A percentile compares a stretch with the other conserved stretches of the same genome.
These are phyloP conservation scores for Ilex asprella DNA, from an alignment of 257 asterid genomes.

Conservation along the genomic window DNA sequence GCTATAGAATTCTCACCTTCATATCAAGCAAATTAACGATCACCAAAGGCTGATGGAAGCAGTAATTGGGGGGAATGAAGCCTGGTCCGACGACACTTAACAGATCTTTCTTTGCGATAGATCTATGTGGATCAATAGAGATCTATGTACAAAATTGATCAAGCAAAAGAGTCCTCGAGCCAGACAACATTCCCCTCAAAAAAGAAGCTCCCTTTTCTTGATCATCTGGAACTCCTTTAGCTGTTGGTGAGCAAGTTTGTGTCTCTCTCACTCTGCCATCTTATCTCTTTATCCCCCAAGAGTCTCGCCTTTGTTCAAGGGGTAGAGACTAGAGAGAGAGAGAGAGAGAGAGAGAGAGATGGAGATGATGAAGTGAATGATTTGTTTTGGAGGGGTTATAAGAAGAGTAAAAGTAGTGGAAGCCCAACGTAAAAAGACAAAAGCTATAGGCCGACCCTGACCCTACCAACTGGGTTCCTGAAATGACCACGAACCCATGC, in stretches of 20 bases:
- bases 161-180: constrained; percentile 31
- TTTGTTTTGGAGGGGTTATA: constrained; percentile 9
- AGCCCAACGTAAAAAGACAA: constrained; percentile 15
- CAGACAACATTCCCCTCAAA: constrained; percentile 41
- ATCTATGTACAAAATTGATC: constrained; percentile 8
- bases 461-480: constrained; percentile 20
- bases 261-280: constrained; percentile 16
- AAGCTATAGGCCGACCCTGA: constrained; percentile 9
- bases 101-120: too few relatives aligned
- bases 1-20: neutral
- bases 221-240: neutral
- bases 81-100: constrained; percentile 29
- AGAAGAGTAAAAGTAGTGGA: constrained; percentile 5
- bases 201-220: constrained; percentile 5
- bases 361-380: constrained; percentile 11
- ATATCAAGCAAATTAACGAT: neutral
- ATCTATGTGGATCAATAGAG: neutral
- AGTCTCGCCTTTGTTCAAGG: constrained; percentile 51
- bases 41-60: neutral
- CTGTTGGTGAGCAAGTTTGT: neutral
- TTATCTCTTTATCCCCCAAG: constrained; percentile 41
- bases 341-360: neutral
- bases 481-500: constrained; percentile 13
- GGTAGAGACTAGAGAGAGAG: constrained; percentile 5
- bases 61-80: constrained; percentile 26